Base-by-base conservation (phyloP, 2,329 filamentous ascomycete genomes). In the Ophiocordyceps unilateralis region DNA sequence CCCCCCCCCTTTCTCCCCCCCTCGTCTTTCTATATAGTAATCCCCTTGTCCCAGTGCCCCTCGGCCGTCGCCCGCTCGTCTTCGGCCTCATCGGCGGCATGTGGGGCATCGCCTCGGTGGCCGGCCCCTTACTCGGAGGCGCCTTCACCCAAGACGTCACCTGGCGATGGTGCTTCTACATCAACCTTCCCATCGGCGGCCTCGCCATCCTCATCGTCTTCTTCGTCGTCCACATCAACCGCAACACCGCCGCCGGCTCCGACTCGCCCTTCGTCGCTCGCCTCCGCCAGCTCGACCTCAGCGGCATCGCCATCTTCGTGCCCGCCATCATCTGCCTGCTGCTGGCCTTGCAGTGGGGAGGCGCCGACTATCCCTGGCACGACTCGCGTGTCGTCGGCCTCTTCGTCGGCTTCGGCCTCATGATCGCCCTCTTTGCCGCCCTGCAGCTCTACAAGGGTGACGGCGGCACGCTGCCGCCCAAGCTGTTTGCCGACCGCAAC, bases 331-430 rank as follows among this genome's bases (percentile, higher is more conserved):
- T 75, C 47, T 69, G 65, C 49, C 59, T 76, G 12, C 57, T 77
- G 11, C 61, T 78, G 4, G 72, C 70, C 10, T 58, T 77, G 38
- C 67, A 76, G 50, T 76, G 69, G 67, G 74, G 72, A 14, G 74
- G 74, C 10, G 58, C 65, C 32, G 54, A 66, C 20, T 68, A 70
- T 43, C 42, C 70, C 5, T 77, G 72, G 73, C 60, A 53, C 44
- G 63, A 60, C 55, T 55, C 63, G 12, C 59, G 56, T 21, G 61
- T 74, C 41, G 68, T 75, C 32, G 70, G 68, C 1, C 57, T 76
- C 19, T 66, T 76, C 43, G 59, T 67, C 9, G 66, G 68, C 4
- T 65, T 64, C n/a, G 69, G 54, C 1, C 53, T 62, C 19, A 63
- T 74, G 54, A 55, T 62, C 15, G 44, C 54, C 44, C 48, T 67